These are phyloP conservation scores for Pelargonium myrrhifolium DNA, from an alignment of 441 rosid species.

Conservation along the genomic window DNA sequence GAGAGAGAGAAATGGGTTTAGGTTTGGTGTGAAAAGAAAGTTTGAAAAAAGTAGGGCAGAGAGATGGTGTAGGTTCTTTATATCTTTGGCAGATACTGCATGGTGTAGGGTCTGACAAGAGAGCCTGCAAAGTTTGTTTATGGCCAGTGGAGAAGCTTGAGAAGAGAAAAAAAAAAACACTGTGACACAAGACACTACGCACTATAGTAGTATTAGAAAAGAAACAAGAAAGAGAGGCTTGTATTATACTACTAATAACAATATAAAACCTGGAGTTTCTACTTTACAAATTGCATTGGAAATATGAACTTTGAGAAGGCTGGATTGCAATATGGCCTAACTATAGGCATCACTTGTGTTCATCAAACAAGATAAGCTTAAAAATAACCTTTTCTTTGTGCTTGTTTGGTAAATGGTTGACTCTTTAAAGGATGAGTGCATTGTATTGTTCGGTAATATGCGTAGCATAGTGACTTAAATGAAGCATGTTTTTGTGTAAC, in stretches of 20 bases:
- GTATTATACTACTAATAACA: too few species aligned
- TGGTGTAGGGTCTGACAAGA: slow-evolving; percentile 31
- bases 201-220: not conserved
- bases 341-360: too few species aligned
- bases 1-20: not conserved
- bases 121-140: slow-evolving; percentile 50
- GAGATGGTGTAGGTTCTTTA: slow-evolving; percentile 20
- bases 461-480: too few species aligned
- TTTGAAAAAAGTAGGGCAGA: slow-evolving; percentile 25
- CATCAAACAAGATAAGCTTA: too few species aligned
- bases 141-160: slow-evolving; percentile 42
- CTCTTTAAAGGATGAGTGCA: too few species aligned
- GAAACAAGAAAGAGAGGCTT: too few species aligned
- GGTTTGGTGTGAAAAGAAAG: slow-evolving; percentile 29
- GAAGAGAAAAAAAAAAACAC: slow-evolving; percentile 50
- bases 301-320: not conserved
- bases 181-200: slow-evolving; percentile 53
- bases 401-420: too few species aligned
- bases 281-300: not conserved
- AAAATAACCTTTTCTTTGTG: too few species aligned
- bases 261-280: too few species aligned
- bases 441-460: too few species aligned
- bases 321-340: too few species aligned
- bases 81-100: slow-evolving; percentile 26
- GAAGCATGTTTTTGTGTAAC: too few species aligned